These are phyloP conservation scores for Diaporthe citri DNA, from an alignment of 2,329 filamentous ascomycete genomes.

Conservation along the genomic window DNA sequence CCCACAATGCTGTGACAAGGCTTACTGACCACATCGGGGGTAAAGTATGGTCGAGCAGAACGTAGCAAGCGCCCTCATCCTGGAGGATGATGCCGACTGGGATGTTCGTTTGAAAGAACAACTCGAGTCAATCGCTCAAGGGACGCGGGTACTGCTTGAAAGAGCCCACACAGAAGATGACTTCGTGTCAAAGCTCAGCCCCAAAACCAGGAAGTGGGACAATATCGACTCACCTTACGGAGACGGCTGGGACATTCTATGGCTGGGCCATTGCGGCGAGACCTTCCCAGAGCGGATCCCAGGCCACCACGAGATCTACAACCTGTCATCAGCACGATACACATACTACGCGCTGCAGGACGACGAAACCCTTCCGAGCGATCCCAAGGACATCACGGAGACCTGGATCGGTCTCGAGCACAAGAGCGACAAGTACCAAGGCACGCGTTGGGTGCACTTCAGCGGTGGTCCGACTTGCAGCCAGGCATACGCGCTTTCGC, in stretches of 20 bases:
- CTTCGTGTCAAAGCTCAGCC: constrained; percentile 8
- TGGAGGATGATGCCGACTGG: constrained; percentile 58
- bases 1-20: too few relatives aligned
- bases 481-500: constrained; percentile 37
- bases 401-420: constrained; percentile 40
- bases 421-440: constrained; percentile 6
- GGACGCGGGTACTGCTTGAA: constrained; percentile 49
- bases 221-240: constrained; percentile 44
- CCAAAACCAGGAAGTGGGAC: neutral
- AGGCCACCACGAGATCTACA: constrained; percentile 37
- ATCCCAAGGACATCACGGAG: neutral
- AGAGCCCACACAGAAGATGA: constrained; percentile 36
- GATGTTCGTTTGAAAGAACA: constrained; percentile 52
- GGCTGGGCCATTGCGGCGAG: constrained; percentile 54
- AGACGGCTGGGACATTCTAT: constrained; percentile 54
- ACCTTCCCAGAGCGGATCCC: constrained; percentile 40
- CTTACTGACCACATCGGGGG: neutral
- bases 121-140: constrained; percentile 48
- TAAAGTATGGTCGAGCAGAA: constrained; percentile 51
- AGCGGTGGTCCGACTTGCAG: constrained; percentile 40
- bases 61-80: constrained; percentile 52
- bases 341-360: constrained; percentile 38
- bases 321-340: constrained; percentile 34
- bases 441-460: constrained; percentile 40
- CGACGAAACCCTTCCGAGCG: constrained; percentile 34